phyloP scores from a whole-genome alignment of 352 stramenopile genomes.

The Saprolegnia parasitica region DNA sequence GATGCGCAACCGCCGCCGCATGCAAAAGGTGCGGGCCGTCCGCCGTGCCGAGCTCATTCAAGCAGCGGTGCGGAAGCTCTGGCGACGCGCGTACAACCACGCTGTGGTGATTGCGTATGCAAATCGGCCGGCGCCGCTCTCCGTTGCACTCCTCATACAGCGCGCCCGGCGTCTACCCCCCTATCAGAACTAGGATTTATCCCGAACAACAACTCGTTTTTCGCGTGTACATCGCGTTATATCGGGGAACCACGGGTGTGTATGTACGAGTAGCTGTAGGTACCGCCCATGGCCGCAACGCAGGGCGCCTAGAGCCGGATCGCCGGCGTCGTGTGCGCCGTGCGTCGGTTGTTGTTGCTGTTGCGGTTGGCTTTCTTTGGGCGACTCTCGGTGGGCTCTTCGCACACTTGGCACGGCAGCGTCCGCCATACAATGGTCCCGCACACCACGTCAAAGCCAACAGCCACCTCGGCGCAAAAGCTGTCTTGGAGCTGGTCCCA shows the following conservation, averaged over 20 bases:
- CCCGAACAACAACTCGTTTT: no score
- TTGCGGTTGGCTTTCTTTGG: conserved; percentile 9
- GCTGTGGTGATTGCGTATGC: conserved; percentile 40
- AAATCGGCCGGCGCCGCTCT: conserved; percentile 42
- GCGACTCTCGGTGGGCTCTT: conserved; percentile 59
- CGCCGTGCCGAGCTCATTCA: conserved; percentile 41
- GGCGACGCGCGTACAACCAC: conserved; percentile 51
- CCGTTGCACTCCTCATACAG: conserved; percentile 47
- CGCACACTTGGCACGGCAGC: conserved; percentile 71
- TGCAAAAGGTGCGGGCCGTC: conserved; percentile 39
- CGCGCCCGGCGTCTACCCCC: conserved; percentile 38
- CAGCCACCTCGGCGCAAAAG: conserved; percentile 74
- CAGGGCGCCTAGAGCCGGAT: background rate
- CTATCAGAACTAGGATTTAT: no score
- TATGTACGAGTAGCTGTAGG: conserved; percentile 25
- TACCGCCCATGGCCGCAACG: background rate
- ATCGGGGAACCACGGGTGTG: no score
- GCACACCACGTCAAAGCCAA: conserved; percentile 74
- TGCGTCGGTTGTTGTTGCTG: conserved; percentile 14
- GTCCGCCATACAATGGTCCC: conserved; percentile 82
- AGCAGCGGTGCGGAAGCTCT: conserved; percentile 39
- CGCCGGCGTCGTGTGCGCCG: background rate
- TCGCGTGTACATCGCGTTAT: no score
- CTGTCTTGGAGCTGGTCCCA: conserved; percentile 77
- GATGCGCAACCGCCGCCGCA: conserved; percentile 39